These are phyloP conservation scores for Verruconis gallopava DNA, from an alignment of 2,329 filamentous ascomycete species.

Conservation along the genomic window DNA sequence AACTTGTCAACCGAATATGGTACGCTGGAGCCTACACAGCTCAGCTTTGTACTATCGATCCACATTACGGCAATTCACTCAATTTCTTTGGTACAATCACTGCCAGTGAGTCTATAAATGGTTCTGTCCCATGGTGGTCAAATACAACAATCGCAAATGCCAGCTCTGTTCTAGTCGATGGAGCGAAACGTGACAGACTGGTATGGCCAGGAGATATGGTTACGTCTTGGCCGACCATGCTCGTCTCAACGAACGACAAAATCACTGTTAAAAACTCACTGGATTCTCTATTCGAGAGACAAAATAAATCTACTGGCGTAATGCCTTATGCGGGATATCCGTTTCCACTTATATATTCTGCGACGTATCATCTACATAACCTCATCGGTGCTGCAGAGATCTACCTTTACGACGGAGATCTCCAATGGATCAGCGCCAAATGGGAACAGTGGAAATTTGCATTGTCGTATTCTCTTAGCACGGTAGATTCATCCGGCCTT, in stretches of 20 bases:
- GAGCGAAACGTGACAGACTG: conserved; percentile 45
- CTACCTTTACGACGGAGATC: conserved; percentile 23
- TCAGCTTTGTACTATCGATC: conserved; percentile 27
- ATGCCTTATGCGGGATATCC: conserved; percentile 40
- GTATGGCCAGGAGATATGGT: conserved; percentile 50
- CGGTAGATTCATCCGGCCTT: conserved; percentile 31
- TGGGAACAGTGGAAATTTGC: conserved; percentile 28
- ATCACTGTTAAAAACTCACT: conserved; percentile 38
- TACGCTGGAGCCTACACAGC: conserved; percentile 30
- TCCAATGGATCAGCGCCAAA: conserved; percentile 13
- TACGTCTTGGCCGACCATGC: conserved; percentile 41
- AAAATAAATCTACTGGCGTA: conserved; percentile 28
- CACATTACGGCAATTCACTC: conserved; percentile 23
- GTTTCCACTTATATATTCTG: conserved; percentile 28
- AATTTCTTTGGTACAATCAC: conserved; percentile 21
- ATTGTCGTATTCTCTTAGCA: conserved; percentile 28
- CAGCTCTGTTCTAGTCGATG: conserved; percentile 32
- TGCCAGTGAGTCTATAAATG: conserved; percentile 20
- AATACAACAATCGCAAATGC: conserved; percentile 30
- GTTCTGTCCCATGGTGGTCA: conserved; percentile 25
- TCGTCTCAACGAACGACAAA: conserved; percentile 42
- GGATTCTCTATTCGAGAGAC: conserved; percentile 34
- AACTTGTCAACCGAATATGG: conserved; percentile 31
- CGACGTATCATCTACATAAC: conserved; percentile 44
- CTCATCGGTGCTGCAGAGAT: conserved; percentile 34